phyloP scores from a whole-genome alignment of 306 rosid genomes.

The Astragalus glycyphyllos region DNA sequence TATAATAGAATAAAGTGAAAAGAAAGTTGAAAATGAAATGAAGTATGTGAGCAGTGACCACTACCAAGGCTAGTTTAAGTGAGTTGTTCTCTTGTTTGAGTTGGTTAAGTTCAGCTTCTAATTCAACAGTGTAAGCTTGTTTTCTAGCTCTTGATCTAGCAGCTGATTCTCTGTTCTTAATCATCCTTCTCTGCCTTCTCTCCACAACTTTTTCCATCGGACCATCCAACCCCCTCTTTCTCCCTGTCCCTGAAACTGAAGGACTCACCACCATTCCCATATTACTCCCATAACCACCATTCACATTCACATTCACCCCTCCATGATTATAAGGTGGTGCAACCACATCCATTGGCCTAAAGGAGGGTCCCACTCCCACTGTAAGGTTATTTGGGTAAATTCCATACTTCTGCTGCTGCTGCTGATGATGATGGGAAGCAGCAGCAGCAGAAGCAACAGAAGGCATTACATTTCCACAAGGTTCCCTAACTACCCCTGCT shows the following conservation, averaged over 20 bases:
- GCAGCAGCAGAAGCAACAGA: background rate
- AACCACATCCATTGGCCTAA: conserved; percentile 37
- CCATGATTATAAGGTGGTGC: too few species aligned
- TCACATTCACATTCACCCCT: conserved; percentile 49
- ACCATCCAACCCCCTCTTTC: conserved; percentile 71
- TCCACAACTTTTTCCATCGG: conserved; percentile 83
- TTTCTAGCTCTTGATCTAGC: conserved; percentile 92
- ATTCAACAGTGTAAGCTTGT: conserved; percentile 83
- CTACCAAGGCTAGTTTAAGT: conserved; percentile 74
- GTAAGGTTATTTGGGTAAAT: conserved; percentile 48
- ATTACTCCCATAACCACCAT: conserved; percentile 52
- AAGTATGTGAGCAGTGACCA: background rate
- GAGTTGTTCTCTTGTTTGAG: conserved; percentile 64
- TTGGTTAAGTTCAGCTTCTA: conserved; percentile 82
- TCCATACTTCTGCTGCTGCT: conserved; percentile 53
- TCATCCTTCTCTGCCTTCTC: conserved; percentile 93
- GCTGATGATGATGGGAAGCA: conserved; percentile 33
- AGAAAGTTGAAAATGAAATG: background rate
- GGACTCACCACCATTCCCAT: conserved; percentile 42
- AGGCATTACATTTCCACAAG: background rate
- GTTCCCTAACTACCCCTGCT: conserved; percentile 83
- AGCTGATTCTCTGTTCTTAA: conserved; percentile 87
- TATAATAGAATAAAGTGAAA: background rate
- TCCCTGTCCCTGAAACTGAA: conserved; percentile 46
- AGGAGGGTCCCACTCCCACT: conserved; percentile 37